A percentile compares a stretch with the other conserved stretches of the same genome.
These are phyloP conservation scores for Pezicula rhizophila DNA, from an alignment of 2,329 filamentous ascomycete species.

Conservation along the genomic window DNA sequence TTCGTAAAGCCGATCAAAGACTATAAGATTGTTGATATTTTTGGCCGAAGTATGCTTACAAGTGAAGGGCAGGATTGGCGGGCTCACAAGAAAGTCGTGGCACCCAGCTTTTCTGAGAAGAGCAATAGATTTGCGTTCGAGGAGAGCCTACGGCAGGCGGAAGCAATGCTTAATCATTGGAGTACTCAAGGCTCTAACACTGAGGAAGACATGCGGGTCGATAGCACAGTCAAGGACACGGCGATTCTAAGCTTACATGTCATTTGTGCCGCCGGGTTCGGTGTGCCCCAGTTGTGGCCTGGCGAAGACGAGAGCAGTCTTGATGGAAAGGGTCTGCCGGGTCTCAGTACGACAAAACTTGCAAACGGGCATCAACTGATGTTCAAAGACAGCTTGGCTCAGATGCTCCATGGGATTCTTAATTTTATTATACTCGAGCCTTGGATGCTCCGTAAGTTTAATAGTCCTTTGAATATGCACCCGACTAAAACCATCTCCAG, in stretches of 20 bases:
- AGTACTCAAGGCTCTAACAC: slow-evolving; percentile 5
- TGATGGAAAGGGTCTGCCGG: slow-evolving; percentile 9
- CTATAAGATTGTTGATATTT: slow-evolving; percentile 26
- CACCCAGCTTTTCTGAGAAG: slow-evolving; percentile 31
- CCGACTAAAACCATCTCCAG: slow-evolving; percentile 4
- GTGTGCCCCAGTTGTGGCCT: slow-evolving; percentile 26
- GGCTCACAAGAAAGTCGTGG: slow-evolving; percentile 26
- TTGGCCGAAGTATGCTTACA: slow-evolving; percentile 24
- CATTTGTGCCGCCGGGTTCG: slow-evolving; percentile 49
- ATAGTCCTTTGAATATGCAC: not conserved
- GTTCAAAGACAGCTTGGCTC: slow-evolving; percentile 43
- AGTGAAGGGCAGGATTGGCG: slow-evolving; percentile 27
- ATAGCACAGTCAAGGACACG: slow-evolving; percentile 36
- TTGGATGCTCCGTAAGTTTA: slow-evolving; percentile 34
- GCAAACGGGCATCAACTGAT: slow-evolving; percentile 34
- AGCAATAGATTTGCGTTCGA: slow-evolving; percentile 37
- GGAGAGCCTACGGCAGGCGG: slow-evolving; percentile 44
- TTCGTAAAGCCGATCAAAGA: slow-evolving; percentile 25
- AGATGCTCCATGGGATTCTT: slow-evolving; percentile 41
- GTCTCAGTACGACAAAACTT: slow-evolving; percentile 12
- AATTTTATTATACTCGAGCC: slow-evolving; percentile 39
- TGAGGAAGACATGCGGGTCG: slow-evolving; percentile 25
- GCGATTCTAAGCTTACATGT: slow-evolving; percentile 47
- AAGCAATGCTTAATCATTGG: slow-evolving; percentile 34
- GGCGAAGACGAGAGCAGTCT: slow-evolving; percentile 32